These are phyloP conservation scores for Backusella liffmaniae DNA, from an alignment of 192 early-diverging fungal genomes.

Conservation along the genomic window DNA sequence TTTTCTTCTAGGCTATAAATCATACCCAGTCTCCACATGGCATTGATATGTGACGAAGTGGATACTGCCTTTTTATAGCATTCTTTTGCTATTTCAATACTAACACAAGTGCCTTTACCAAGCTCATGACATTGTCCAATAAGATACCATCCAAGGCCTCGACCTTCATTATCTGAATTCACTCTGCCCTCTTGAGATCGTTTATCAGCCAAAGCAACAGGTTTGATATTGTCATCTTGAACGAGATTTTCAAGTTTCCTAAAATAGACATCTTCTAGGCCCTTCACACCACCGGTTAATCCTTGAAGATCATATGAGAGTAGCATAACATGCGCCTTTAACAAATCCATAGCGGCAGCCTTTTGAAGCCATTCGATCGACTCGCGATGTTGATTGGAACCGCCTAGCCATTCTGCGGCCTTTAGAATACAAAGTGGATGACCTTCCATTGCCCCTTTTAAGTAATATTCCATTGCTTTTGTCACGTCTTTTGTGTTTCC, in stretches of 20 bases:
- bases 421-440: slow-evolving; percentile 12
- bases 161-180: background rate
- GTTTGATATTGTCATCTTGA: background rate
- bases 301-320: slow-evolving; percentile 28
- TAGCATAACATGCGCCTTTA: slow-evolving; percentile 17
- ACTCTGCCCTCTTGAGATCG: background rate
- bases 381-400: slow-evolving; percentile 3
- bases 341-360: background rate
- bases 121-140: slow-evolving; percentile 33
- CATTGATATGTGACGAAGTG: slow-evolving; percentile 6
- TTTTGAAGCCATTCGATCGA: slow-evolving; percentile 26
- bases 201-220: background rate
- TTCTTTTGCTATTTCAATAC: slow-evolving; percentile 18
- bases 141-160: slow-evolving; percentile 21
- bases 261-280: background rate
- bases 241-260: slow-evolving; percentile 4
- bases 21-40: slow-evolving; percentile 18
- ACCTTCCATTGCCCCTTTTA: slow-evolving; percentile 5
- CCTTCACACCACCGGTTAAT: background rate
- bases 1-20: background rate
- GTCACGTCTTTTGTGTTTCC: background rate
- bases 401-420: slow-evolving; percentile 4
- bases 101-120: slow-evolving; percentile 15
- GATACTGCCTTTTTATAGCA: slow-evolving; percentile 16
- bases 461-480: slow-evolving; percentile 12